Evolutionary conservation across 2,329 filamentous ascomycete species (phyloP), one percentile per base, ranked within the genome.

Genomic region (Aspergillus japonicus): DNA sequence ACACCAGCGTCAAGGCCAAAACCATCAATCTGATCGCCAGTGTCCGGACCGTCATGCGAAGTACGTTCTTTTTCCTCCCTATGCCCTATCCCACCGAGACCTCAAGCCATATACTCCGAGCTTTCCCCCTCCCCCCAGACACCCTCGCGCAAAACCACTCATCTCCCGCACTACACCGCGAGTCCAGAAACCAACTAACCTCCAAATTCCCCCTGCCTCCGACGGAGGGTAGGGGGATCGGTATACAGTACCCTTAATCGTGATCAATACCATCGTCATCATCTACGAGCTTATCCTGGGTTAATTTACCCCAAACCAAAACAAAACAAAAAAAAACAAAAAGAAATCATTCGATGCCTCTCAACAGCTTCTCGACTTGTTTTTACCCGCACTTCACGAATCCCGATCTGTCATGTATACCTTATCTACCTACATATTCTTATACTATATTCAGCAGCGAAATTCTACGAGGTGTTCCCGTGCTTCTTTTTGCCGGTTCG

Each of bases 21-120:
- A 83, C 93, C 47, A 89, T 97, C 69, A 92, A 96, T 75, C 79
- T 98, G 70, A 95, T 98, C 66, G 90, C 91, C 39, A 95, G 91
- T 71, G 89, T 97, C 68, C 84, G 94, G 76, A 96, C 91, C 59
- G 81, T 98, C 57, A 96, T 96, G 91, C 86, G 94, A 81, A 92
- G 93, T 97, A 84, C 61, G 88, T 85, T 47, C 39, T 44, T 6
- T 42, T n/a, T 56, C 49, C 23, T 23, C 23, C 23, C 23, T 23
- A 3, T 23, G 23, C 23, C 23, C 23, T 2, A 23, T 23, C 23
- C 3, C 23, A 23, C 23, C 23, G 23, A 23, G 23, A 23, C 23
- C 23, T 23, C 23, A 23, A 23, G 23, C 23, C 23, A 23, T 3
- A 23, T 23, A 23, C 23, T 23, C 23, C 23, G 31, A 33, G 7